phyloP scores from a whole-genome alignment of 2,329 filamentous ascomycete genomes.

The Phialocephala sp. region DNA sequence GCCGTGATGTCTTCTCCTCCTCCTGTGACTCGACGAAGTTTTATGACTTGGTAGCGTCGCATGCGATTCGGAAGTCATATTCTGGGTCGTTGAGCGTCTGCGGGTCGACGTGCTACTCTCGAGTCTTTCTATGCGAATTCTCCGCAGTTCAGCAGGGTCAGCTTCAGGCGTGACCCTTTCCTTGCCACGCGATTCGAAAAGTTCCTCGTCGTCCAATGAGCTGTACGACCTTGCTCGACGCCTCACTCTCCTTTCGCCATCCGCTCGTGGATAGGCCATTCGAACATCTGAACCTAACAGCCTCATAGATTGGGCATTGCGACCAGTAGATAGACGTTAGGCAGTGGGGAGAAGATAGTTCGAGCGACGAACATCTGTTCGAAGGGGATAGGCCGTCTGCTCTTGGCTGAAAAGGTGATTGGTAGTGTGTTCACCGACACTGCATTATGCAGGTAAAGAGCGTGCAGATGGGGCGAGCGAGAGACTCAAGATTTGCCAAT shows the following conservation, averaged over 20 bases:
- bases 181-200: constrained; percentile 30
- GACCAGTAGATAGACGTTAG: constrained; percentile 6
- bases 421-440: constrained; percentile 22
- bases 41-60: constrained; percentile 32
- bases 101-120: constrained; percentile 29
- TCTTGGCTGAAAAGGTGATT: constrained; percentile 23
- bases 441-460: constrained; percentile 19
- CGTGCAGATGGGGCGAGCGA: constrained; percentile 23
- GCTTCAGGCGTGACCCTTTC: constrained; percentile 33
- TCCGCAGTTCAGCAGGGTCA: constrained; percentile 34
- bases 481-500: constrained; percentile 14
- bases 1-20: constrained; percentile 29
- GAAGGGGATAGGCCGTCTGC: constrained; percentile 29
- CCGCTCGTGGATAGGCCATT: constrained; percentile 31
- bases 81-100: constrained; percentile 28
- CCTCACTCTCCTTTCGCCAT: constrained; percentile 33
- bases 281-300: constrained; percentile 26
- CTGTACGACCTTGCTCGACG: constrained; percentile 31
- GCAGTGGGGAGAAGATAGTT: constrained; percentile 5
- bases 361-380: constrained; percentile 34
- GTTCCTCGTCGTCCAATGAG: constrained; percentile 35
- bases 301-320: constrained; percentile 30
- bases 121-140: constrained; percentile 39
- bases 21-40: constrained; percentile 32
- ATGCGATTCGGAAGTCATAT: constrained; percentile 38